Percentiles rank a stretch among this genome's conserved stretches.
Conservation (phyloP, 1,139 yeast species). For the Zygoascus sp. region DNA sequence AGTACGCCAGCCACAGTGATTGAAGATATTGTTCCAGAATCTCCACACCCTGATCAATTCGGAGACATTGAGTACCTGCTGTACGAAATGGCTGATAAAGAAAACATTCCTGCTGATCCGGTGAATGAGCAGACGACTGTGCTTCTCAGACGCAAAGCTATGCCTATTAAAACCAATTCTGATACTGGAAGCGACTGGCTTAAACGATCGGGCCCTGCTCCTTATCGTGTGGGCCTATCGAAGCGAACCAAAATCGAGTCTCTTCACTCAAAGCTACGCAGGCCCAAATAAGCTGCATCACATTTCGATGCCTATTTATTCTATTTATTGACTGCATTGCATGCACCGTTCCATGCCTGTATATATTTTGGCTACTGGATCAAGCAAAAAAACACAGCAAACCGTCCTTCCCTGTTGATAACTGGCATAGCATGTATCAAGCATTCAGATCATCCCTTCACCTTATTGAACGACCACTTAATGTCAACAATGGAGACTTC, state of each 20-base stretch:
- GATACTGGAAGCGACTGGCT: background rate
- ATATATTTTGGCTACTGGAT: too few relatives aligned
- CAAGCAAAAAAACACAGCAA: too few relatives aligned
- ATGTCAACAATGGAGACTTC: conserved; percentile 81
- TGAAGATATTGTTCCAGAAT: conserved; percentile 10
- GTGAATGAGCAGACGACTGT: background rate
- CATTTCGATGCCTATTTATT: background rate
- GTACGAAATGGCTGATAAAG: background rate
- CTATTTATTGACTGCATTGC: background rate
- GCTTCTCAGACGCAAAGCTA: background rate
- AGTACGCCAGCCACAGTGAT: conserved; percentile 5
- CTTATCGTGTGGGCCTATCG: conserved; percentile 9
- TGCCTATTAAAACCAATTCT: background rate
- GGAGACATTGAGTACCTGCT: conserved; percentile 2
- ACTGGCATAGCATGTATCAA: background rate
- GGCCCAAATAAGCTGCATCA: background rate
- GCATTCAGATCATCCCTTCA: background rate
- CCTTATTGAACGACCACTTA: conserved; percentile 47
- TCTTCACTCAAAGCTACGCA: conserved; percentile 5
- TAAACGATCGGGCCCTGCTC: background rate
- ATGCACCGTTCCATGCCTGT: background rate
- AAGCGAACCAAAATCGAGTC: conserved; percentile 9
- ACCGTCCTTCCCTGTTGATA: too few relatives aligned
- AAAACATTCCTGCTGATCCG: background rate
- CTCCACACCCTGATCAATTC: conserved; percentile 11